A percentile compares a stretch with the other conserved stretches of the same genome.
These are phyloP conservation scores for Blastobotrys proliferans DNA, from an alignment of 1,139 yeast genomes.

Conservation along the genomic window DNA sequence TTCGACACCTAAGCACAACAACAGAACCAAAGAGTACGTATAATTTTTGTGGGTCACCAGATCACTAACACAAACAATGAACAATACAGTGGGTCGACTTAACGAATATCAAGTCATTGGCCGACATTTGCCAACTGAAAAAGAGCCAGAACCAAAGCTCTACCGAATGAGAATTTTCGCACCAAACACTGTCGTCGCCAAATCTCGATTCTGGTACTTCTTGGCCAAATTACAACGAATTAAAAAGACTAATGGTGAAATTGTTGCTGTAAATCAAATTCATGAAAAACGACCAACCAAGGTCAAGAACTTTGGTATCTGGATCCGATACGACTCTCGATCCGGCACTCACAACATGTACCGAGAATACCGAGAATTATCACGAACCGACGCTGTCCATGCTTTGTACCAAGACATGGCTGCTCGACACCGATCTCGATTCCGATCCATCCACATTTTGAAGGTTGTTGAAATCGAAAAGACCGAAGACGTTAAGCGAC, in stretches of 20 bases:
- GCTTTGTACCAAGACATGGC: conserved; percentile 99
- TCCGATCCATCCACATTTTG: conserved; percentile 91
- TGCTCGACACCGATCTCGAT: conserved; percentile 99
- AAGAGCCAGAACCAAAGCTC: conserved; percentile 99
- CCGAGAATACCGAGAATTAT: conserved; percentile 99
- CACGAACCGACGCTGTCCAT: conserved; percentile 99
- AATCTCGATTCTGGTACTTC: conserved; percentile 99
- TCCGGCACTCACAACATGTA: conserved; percentile 99
- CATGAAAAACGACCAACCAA: conserved; percentile 96
- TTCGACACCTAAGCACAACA: too few species aligned
- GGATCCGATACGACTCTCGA: conserved; percentile 99
- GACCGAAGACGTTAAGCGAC: conserved; percentile 98
- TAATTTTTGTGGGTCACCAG: too few species aligned
- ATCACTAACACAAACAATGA: background rate
- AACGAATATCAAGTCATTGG: conserved; percentile 99
- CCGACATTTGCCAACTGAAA: conserved; percentile 99
- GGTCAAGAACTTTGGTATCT: conserved; percentile 99
- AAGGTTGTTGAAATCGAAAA: conserved; percentile 99
- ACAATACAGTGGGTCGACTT: conserved; percentile 55
- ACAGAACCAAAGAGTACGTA: too few species aligned
- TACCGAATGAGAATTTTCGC: conserved; percentile 99
- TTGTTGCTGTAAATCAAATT: conserved; percentile 88
- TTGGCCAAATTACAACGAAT: conserved; percentile 99
- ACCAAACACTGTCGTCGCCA: conserved; percentile 98
- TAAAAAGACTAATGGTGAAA: conserved; percentile 99